These are phyloP conservation scores for Gracilaria gracilis DNA, from an alignment of 23 red algal genomes.

Conservation along the genomic window DNA sequence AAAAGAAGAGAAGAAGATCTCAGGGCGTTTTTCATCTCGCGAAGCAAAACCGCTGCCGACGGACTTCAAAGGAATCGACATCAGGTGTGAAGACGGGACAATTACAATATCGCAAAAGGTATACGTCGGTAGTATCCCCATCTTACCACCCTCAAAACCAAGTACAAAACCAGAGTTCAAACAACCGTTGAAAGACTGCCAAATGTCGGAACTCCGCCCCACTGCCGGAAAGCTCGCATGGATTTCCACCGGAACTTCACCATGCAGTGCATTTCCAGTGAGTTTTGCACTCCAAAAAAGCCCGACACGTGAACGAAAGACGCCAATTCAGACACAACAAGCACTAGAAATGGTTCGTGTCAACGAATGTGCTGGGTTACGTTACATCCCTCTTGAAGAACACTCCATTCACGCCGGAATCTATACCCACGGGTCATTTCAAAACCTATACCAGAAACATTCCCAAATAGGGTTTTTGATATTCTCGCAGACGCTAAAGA, in stretches of 20 bases:
- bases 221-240: constrained; percentile 23
- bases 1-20: neutral
- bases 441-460: constrained; percentile 17
- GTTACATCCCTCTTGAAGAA: neutral
- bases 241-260: neutral
- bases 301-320: too few species aligned
- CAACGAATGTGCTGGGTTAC: neutral
- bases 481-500: neutral
- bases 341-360: neutral
- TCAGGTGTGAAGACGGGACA: neutral
- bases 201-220: neutral
- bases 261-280: neutral
- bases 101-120: constrained; percentile 1
- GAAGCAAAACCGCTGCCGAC: neutral
- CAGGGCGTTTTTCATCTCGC: neutral
- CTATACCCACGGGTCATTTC: constrained; percentile 19
- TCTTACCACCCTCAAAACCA: neutral
- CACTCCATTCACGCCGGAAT: constrained; percentile 1
- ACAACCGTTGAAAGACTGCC: neutral
- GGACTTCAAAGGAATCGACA: constrained; percentile 18
- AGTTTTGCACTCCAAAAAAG: constrained; percentile 10
- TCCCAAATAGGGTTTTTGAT: constrained; percentile 21
- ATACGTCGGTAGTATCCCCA: neutral
- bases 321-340: neutral
- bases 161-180: neutral